phyloP scores from a whole-genome alignment of 495 filamentous ascomycete genomes.

The Sporormia fimetaria region DNA sequence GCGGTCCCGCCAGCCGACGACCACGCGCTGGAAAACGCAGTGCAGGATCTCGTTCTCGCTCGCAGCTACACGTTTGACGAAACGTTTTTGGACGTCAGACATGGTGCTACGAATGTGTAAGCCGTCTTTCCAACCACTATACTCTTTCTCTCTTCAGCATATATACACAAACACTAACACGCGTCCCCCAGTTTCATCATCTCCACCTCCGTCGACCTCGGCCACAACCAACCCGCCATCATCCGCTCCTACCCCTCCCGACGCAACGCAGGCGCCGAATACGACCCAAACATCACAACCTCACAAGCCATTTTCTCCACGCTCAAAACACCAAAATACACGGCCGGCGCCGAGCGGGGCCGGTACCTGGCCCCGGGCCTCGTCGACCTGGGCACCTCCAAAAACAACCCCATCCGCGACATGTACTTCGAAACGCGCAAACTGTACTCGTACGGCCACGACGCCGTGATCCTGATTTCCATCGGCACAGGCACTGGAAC shows the following conservation, averaged over 20 bases:
- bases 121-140: not conserved
- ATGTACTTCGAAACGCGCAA: slow-evolving; percentile 68
- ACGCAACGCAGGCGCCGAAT: slow-evolving; percentile 57
- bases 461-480: slow-evolving; percentile 68
- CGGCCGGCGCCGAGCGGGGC: slow-evolving; percentile 46
- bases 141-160: too few relatives aligned
- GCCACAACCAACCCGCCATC: slow-evolving; percentile 8
- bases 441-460: slow-evolving; percentile 79
- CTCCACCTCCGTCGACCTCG: slow-evolving; percentile 9
- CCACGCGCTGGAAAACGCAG: slow-evolving; percentile 81
- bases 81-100: slow-evolving; percentile 4
- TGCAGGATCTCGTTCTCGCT: slow-evolving; percentile 57
- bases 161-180: not conserved
- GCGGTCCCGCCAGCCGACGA: slow-evolving; percentile 87
- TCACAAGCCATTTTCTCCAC: slow-evolving; percentile 94
- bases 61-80: slow-evolving; percentile 1
- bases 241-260: slow-evolving; percentile 16
- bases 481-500: slow-evolving; percentile 67
- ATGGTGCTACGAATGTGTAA: slow-evolving; percentile 21
- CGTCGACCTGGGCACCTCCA: slow-evolving; percentile 79
- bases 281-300: slow-evolving; percentile 78
- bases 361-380: slow-evolving; percentile 49
- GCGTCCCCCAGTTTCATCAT: slow-evolving; percentile 9
- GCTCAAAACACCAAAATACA: slow-evolving; percentile 74
- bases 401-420: slow-evolving; percentile 77